Base-by-base conservation (phyloP, 2,329 filamentous ascomycete genomes). In the Cladosporium cucumerinum region DNA sequence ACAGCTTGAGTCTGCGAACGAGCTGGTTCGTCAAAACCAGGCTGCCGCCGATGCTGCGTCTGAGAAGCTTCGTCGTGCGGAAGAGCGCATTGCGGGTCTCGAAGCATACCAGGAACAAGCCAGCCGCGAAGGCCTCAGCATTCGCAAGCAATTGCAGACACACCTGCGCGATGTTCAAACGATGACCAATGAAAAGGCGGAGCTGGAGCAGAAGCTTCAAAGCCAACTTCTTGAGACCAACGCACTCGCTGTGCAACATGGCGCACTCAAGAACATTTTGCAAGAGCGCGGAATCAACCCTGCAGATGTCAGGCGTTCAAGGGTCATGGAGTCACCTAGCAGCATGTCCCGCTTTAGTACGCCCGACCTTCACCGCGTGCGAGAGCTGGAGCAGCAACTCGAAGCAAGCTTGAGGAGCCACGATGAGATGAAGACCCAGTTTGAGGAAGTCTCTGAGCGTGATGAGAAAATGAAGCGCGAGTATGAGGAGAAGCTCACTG, bases 101-200 rank as follows among this genome's bases (percentile, higher is more conserved):
- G 95, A 99, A 77, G 92, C 93, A 30, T 98, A 98, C 76, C 95
- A 99, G 78, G 95, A 99, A 75, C 95, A 99, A 78, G 90, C 93
- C 4, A 98, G 93, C 77, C 87, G 95, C 52, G 96, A 99, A 77
- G 93, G 93, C 57, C 87, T 99, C 63, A 87, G 89, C 39, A 92
- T 98, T 69, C 88, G 95, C 63, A 89, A 95, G 74, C 94, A 98
- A 74, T 85, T 99, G 61, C 95, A 98, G 76, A 85, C 87, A 28
- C 88, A 91, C 5, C 83, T 97, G 76, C 89, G 89, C 69, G 94
- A 99, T 65, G 88, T 89, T 16, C 93, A 97, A 75, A 83, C 86
- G n/a, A 82, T 96, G 28, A 90, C 93, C 70, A 86, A 90, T 36
- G 86, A 90, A 66, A 95, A 94, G 77, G 85, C 89, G 1, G 93